phyloP scores from a whole-genome alignment of 75 land plant species.

The Picea glauca region DNA sequence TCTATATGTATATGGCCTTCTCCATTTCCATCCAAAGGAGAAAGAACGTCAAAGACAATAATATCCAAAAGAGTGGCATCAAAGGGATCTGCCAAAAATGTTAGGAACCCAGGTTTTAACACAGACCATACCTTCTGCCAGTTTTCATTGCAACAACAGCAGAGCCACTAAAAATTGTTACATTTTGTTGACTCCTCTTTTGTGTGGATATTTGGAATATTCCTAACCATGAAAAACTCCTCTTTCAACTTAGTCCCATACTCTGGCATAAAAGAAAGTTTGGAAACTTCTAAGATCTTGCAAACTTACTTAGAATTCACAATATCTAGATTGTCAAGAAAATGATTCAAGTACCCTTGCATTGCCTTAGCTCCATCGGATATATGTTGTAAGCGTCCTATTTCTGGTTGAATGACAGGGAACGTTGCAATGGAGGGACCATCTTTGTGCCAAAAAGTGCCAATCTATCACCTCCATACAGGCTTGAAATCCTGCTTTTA shows the following conservation, averaged over 20 bases:
- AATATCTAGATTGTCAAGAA: constrained; percentile 83
- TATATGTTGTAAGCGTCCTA: constrained; percentile 80
- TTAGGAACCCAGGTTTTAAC: too few species aligned
- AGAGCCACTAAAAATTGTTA: constrained; percentile 38
- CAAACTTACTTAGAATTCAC: constrained; percentile 92
- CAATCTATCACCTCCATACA: constrained; percentile 16
- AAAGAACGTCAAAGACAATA: too few species aligned
- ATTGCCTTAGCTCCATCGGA: constrained; percentile 81
- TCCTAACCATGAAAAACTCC: constrained; percentile 81
- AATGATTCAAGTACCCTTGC: constrained; percentile 89
- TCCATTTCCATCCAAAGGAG: too few species aligned
- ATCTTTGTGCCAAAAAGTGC: constrained; percentile 57
- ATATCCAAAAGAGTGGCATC: too few species aligned
- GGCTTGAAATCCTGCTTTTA: constrained; percentile 34
- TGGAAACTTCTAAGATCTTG: constrained; percentile 90
- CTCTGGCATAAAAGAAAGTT: constrained; percentile 86
- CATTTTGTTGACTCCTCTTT: constrained; percentile 49
- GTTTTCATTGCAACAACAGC: constrained; percentile 70
- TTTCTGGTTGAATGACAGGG: constrained; percentile 80
- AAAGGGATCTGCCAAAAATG: too few species aligned
- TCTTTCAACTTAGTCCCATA: constrained; percentile 96
- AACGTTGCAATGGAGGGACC: constrained; percentile 97
- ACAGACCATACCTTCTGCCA: constrained; percentile 73
- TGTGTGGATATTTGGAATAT: constrained; percentile 62
- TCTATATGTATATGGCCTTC: too few species aligned